Base-by-base conservation (phyloP, 78 protist species). In the Ministeria vibrans region DNA sequence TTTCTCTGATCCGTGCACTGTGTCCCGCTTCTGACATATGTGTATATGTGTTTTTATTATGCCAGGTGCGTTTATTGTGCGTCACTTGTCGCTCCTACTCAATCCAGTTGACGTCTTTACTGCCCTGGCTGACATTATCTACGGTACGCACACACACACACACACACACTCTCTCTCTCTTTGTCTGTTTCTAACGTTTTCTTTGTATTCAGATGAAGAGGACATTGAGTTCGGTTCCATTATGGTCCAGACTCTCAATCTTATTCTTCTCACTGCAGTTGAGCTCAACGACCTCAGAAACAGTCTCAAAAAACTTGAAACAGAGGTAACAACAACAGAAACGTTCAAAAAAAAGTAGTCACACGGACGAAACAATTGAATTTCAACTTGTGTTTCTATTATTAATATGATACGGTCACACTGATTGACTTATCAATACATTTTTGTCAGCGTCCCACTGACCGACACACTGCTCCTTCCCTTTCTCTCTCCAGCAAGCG, bases 191-290 rank as follows among this genome's bases (percentile, higher is more conserved):
- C n/a, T n/a, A n/a, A n/a, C n/a, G n/a, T n/a, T n/a, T n/a, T n/a
- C n/a, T n/a, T n/a, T n/a, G n/a, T n/a, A n/a, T n/a, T n/a, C n/a
- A n/a, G n/a, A n/a, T n/a, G 30, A 2, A 38, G 44, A 70, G 53
- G 90, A 93, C 80, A 86, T 88, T 15, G 92, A 74, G 23, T 94
- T 94, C 39, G 90, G 83, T 11, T 42, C 86, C 46, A 42, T 36
- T 22, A 53, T 94, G 86, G 88, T 94, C 1, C 91, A 88, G 70
- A 68, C 84, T 6, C 91, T 95, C 63, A 93, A 92, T 74, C 36
- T 91, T 30, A 89, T 95, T 18, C 75, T 93, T 18, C 72, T 92
- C 28, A 91, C 96, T 2, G 51, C 94, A 20, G 75, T 89, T 27
- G 96, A 92, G 70, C 82, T 84, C 27, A 45, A 44, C 6, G 88